Evolutionary conservation across 495 filamentous ascomycete species (phyloP).

Genomic region (Cercophora scortea): DNA sequence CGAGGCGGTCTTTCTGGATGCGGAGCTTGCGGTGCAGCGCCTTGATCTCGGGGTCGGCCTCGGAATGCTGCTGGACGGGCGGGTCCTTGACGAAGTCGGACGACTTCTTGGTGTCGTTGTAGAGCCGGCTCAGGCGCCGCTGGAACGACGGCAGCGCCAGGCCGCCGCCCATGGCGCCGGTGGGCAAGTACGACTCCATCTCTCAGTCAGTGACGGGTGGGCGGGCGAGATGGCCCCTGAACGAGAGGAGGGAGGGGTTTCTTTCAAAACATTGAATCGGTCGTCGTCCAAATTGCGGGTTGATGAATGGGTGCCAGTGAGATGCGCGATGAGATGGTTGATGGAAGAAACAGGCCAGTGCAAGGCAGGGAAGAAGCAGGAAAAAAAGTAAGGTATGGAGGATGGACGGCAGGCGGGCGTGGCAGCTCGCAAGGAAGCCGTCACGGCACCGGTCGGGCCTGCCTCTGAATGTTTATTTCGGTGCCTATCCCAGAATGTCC

Average conservation of each 20-base stretch:
- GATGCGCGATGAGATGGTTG: too few relatives aligned
- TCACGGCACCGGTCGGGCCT: background rate
- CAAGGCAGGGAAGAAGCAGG: too few relatives aligned
- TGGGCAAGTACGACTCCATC: conserved; percentile 40
- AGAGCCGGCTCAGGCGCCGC: conserved; percentile 77
- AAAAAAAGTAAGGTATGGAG: too few relatives aligned
- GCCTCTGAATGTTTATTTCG: conserved; percentile 16
- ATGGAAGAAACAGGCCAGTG: too few relatives aligned
- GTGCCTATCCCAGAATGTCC: conserved; percentile 13
- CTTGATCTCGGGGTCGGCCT: conserved; percentile 47
- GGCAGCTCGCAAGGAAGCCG: too few relatives aligned
- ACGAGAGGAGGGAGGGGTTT: background rate
- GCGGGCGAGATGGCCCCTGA: background rate
- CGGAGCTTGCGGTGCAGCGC: conserved; percentile 49
- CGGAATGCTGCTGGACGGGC: conserved; percentile 40
- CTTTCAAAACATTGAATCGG: background rate
- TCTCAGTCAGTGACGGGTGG: background rate
- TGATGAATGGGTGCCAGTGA: too few relatives aligned
- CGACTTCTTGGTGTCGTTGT: conserved; percentile 85
- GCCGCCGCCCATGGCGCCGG: conserved; percentile 27
- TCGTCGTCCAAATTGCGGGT: background rate
- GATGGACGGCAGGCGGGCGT: too few relatives aligned
- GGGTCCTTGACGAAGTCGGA: conserved; percentile 75
- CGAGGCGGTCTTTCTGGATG: conserved; percentile 66
- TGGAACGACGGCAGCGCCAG: conserved; percentile 45